A percentile compares a stretch with the other conserved stretches of the same genome.
phyloP scores from a whole-genome alignment of 257 asterid genomes.

The Solanum chiquidenum region DNA sequence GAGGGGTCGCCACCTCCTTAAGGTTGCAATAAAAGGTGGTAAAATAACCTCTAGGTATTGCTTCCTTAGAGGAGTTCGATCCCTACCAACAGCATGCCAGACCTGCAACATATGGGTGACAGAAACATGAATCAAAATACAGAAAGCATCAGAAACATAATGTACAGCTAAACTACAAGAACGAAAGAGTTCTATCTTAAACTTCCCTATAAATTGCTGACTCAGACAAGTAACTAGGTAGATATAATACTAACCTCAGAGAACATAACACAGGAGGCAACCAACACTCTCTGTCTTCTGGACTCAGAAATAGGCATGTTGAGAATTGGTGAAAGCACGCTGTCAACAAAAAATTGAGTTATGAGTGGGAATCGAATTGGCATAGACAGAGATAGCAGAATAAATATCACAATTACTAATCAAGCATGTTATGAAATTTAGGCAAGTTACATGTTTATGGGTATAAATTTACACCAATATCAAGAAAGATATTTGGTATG shows the following conservation, averaged over 20 bases:
- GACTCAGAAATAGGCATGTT: conserved; percentile 87
- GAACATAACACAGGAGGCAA: conserved; percentile 83
- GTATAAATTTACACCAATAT: neutral
- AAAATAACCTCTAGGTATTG: conserved; percentile 83
- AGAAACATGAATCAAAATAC: conserved; percentile 4
- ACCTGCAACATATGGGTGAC: conserved; percentile 43
- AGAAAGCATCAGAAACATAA: conserved; percentile 1
- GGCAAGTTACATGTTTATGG: neutral
- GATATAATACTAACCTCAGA: conserved; percentile 68
- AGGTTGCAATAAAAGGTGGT: conserved; percentile 93
- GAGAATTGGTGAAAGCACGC: conserved; percentile 89
- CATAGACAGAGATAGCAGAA: neutral
- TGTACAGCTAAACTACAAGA: neutral
- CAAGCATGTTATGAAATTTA: neutral
- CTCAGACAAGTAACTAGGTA: neutral
- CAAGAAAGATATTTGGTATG: neutral
- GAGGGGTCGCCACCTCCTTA: conserved; percentile 98
- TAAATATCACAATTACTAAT: neutral
- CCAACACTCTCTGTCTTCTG: conserved; percentile 93
- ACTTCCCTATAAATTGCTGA: neutral
- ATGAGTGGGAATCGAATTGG: neutral
- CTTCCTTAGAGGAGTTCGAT: conserved; percentile 73
- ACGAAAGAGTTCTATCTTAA: neutral
- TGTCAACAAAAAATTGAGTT: conserved; percentile 25
- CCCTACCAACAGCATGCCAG: conserved; percentile 86